Conservation (phyloP, 495 filamentous ascomycete species). For the Hypoxylon intermedium region DNA sequence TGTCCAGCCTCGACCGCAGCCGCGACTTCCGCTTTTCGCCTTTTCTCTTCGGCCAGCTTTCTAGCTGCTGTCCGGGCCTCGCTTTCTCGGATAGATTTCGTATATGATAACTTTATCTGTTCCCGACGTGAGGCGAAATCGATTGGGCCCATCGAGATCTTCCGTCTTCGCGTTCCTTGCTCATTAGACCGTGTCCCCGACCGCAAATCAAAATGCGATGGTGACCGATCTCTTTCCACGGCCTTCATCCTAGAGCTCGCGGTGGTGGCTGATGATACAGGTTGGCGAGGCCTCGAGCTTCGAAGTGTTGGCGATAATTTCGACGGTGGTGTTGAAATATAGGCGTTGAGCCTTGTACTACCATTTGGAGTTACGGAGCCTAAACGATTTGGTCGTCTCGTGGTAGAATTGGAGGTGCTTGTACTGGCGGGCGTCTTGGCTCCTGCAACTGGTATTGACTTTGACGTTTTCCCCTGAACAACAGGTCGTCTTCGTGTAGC, state of each 20-base stretch:
- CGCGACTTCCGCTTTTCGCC: constrained; percentile 30
- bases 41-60: constrained; percentile 51
- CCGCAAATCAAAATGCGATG: constrained; percentile 49
- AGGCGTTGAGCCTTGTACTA: constrained; percentile 59
- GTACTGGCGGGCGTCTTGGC: constrained; percentile 50
- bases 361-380: constrained; percentile 41
- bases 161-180: constrained; percentile 48
- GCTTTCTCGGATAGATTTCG: constrained; percentile 73
- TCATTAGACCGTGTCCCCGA: constrained; percentile 45
- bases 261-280: constrained; percentile 75
- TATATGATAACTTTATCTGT: constrained; percentile 80
- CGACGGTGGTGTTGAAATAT: constrained; percentile 56
- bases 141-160: constrained; percentile 67
- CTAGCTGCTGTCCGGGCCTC: constrained; percentile 63
- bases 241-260: constrained; percentile 68
- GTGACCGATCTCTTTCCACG: constrained; percentile 48
- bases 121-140: constrained; percentile 81
- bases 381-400: constrained; percentile 34
- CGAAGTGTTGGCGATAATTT: constrained; percentile 73
- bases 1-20: constrained; percentile 16
- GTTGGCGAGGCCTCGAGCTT: constrained; percentile 81
- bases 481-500: constrained; percentile 48
- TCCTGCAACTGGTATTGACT: constrained; percentile 45
- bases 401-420: constrained; percentile 40
- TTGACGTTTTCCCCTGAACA: constrained; percentile 49